Evolutionary conservation across 345 rosid genomes (phyloP).

Genomic region (Salix suchowensis): DNA sequence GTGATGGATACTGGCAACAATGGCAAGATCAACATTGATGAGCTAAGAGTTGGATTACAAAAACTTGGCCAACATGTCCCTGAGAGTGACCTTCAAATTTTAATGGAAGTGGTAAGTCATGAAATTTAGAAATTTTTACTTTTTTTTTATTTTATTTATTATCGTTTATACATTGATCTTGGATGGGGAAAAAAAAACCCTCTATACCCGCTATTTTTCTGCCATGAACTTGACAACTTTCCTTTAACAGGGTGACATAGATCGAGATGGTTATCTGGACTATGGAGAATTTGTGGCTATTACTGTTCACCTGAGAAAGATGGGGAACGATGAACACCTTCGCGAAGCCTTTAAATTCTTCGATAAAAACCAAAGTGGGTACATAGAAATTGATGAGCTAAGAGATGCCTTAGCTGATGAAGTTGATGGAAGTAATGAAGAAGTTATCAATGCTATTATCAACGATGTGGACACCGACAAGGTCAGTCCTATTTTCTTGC

Average conservation of each 20-base stretch:
- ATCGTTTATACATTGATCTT: not conserved
- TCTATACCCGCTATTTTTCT: not conserved
- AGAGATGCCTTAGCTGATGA: constrained; percentile 26
- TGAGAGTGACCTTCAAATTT: constrained; percentile 25
- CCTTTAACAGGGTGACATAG: constrained; percentile 27
- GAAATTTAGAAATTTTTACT: not conserved
- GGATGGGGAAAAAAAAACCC: not conserved
- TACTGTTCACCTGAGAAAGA: constrained; percentile 27
- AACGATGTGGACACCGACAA: constrained; percentile 29
- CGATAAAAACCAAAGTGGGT: constrained; percentile 26
- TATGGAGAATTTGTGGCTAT: constrained; percentile 28
- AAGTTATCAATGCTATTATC: constrained; percentile 20
- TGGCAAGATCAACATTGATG: constrained; percentile 27
- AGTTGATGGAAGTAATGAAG: constrained; percentile 19
- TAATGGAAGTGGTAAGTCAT: constrained; percentile 33
- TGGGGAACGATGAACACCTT: constrained; percentile 33
- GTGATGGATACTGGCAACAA: constrained; percentile 28
- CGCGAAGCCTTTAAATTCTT: constrained; percentile 28
- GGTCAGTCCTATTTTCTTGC: constrained; percentile 9
- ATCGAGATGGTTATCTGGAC: constrained; percentile 28
- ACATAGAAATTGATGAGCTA: constrained; percentile 32
- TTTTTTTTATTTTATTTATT: not conserved
- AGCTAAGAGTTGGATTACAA: constrained; percentile 26
- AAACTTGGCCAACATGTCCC: constrained; percentile 29
- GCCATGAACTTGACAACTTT: not conserved